A percentile compares a stretch with the other conserved stretches of the same genome.
Evolutionary conservation across 208 protist genomes (phyloP).

Genomic region (Kentomonas sorsogonicus): DNA sequence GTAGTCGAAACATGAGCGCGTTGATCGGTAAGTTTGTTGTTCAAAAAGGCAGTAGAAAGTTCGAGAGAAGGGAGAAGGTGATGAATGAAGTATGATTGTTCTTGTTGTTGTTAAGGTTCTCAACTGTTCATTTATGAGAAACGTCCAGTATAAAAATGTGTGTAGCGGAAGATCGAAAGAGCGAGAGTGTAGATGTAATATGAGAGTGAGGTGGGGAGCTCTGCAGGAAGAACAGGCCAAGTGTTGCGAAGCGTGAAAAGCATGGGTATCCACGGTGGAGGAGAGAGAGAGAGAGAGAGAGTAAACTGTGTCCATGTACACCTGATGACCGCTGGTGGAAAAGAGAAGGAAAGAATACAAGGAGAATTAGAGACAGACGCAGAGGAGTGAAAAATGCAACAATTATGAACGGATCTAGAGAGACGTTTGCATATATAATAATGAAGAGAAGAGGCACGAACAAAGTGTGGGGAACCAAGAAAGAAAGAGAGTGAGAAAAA

Average conservation of each 20-base stretch:
- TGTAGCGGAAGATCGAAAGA: not conserved
- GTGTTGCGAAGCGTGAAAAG: not conserved
- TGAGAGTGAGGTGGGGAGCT: not conserved
- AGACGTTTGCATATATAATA: not conserved
- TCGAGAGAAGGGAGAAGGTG: too few relatives aligned
- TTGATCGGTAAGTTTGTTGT: too few relatives aligned
- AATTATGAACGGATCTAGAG: not conserved
- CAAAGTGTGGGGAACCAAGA: conserved; percentile 9
- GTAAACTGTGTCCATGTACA: not conserved
- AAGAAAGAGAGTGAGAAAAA: conserved; percentile 3
- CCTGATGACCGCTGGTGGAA: not conserved
- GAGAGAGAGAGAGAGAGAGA: not conserved
- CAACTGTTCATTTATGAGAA: too few relatives aligned
- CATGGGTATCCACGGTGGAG: not conserved
- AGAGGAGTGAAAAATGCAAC: not conserved
- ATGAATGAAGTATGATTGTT: too few relatives aligned
- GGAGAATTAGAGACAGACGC: not conserved
- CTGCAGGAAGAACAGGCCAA: not conserved
- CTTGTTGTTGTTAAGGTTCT: too few relatives aligned
- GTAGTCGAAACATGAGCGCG: too few relatives aligned
- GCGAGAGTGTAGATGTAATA: not conserved
- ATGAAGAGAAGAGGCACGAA: not conserved
- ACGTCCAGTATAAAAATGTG: not conserved
- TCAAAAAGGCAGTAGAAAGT: too few relatives aligned
- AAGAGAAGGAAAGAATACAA: not conserved